Base-by-base conservation (phyloP, 768 basidiomycete genomes). In the Lactifluus echinatus region DNA sequence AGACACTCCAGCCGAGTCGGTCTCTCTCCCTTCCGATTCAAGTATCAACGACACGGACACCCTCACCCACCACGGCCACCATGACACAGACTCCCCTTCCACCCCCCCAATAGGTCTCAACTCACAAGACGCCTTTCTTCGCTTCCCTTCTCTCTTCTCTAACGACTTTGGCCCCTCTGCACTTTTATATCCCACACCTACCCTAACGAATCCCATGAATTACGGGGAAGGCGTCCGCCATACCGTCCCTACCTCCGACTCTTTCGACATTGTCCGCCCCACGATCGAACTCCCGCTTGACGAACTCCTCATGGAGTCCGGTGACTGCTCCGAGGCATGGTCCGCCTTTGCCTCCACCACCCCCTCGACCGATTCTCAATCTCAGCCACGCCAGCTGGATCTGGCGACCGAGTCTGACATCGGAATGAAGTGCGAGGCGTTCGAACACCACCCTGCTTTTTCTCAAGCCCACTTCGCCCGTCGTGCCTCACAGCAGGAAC, bases 241-340 rank as follows among this genome's bases (percentile, higher is more conserved):
- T 55, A 59, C 73, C 57, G 71, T 74, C 60, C 70, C 73, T 19
- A 66, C 68, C 56, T 73, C 79, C 23, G 78, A 81, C 55, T 72
- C 76, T 33, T 79, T 89, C 65, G 78, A 77, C 69, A 82, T 91
- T 60, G 68, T 71, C 21, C 82, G 89, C 11, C 90, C 89, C 0
- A 91, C 90, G 42, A 90, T 91, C 66, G 89, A 92, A 67, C 80
- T 91, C 26, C 84, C 86, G 4, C 79, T 92, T n/a, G 89, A 93
- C 63, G 89, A 93, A 60, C 76, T 92, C 57, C 78, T 92, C 58
- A 75, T 77, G 64, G 82, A 69, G 58, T 53, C 65, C 34, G 49
- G 45, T 26, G 70, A 68, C 69, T 71, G 68, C 56, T 65, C 70
- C 34, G 63, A 68, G 50, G 60, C 67, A 50, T 71, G 71, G 70